These are phyloP conservation scores for Erythrobasidium hasegawianum DNA, from an alignment of 1,284 basidiomycete genomes.

Conservation along the genomic window DNA sequence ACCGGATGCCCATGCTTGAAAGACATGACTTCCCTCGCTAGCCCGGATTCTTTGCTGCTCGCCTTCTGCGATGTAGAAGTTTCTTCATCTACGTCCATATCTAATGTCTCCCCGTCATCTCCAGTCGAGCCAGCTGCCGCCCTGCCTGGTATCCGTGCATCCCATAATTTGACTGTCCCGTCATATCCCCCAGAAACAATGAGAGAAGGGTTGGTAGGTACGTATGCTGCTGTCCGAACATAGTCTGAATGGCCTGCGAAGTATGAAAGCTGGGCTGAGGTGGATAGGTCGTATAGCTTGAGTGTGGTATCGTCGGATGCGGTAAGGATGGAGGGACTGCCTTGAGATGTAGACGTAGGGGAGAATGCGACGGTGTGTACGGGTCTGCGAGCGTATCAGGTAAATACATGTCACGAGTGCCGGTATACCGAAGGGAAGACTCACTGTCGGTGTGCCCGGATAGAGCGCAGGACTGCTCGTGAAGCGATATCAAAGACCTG, in stretches of 20 bases:
- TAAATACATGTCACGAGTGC: not conserved
- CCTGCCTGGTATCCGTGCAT: slow-evolving; percentile 52
- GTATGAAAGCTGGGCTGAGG: slow-evolving; percentile 71
- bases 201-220: slow-evolving; percentile 74
- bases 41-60: slow-evolving; percentile 13
- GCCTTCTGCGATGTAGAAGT: slow-evolving; percentile 45
- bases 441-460: slow-evolving; percentile 83
- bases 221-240: slow-evolving; percentile 85
- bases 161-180: slow-evolving; percentile 82
- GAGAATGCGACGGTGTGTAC: slow-evolving; percentile 95
- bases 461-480: slow-evolving; percentile 84
- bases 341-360: slow-evolving; percentile 52
- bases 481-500: slow-evolving; percentile 93
- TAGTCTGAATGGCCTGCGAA: slow-evolving; percentile 89
- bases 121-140: slow-evolving; percentile 60
- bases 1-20: slow-evolving; percentile 60
- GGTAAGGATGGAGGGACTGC: slow-evolving; percentile 78
- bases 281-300: slow-evolving; percentile 91
- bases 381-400: slow-evolving; percentile 53
- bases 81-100: slow-evolving; percentile 6
- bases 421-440: slow-evolving; percentile 37
- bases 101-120: slow-evolving; percentile 32
- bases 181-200: slow-evolving; percentile 94
- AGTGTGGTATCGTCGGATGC: slow-evolving; percentile 96
- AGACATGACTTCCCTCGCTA: slow-evolving; percentile 71